These are phyloP conservation scores for Acmispon strigosus DNA, from an alignment of 306 rosid species.

Conservation along the genomic window DNA sequence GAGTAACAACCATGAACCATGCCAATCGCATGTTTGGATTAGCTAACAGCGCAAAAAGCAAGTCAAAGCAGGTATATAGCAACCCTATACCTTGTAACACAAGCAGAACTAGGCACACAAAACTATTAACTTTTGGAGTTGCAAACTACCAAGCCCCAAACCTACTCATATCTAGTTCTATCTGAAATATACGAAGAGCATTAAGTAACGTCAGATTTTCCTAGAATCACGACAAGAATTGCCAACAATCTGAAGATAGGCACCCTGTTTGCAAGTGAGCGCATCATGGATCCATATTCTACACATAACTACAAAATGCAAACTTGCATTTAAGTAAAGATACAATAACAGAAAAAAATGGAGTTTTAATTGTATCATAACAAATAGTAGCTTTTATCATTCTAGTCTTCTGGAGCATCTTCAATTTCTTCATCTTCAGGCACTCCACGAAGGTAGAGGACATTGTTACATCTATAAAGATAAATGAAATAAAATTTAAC, in stretches of 20 bases:
- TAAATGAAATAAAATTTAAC: background rate
- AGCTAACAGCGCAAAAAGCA: too few relatives aligned
- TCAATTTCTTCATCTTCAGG: constrained; percentile 96
- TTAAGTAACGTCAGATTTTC: too few relatives aligned
- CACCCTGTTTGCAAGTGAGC: background rate
- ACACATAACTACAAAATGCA: constrained; percentile 11
- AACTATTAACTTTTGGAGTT: background rate
- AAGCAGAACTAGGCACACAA: too few relatives aligned
- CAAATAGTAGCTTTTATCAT: constrained; percentile 13
- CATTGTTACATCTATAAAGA: constrained; percentile 78
- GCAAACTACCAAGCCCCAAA: background rate
- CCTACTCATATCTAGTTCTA: background rate
- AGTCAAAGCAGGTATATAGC: too few relatives aligned
- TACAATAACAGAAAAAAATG: background rate
- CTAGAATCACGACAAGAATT: background rate
- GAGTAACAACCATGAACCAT: too few relatives aligned
- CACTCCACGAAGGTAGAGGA: constrained; percentile 91
- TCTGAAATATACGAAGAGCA: too few relatives aligned
- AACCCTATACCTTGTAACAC: too few relatives aligned
- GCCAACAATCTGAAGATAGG: background rate
- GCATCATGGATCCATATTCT: constrained; percentile 20
- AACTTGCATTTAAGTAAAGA: background rate
- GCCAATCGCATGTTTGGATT: too few relatives aligned
- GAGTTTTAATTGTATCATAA: background rate
- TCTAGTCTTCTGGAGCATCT: constrained; percentile 75